A percentile compares a stretch with the other conserved stretches of the same genome.
These are phyloP conservation scores for Isatis lusitanica DNA, from an alignment of 441 rosid genomes.

Conservation along the genomic window DNA sequence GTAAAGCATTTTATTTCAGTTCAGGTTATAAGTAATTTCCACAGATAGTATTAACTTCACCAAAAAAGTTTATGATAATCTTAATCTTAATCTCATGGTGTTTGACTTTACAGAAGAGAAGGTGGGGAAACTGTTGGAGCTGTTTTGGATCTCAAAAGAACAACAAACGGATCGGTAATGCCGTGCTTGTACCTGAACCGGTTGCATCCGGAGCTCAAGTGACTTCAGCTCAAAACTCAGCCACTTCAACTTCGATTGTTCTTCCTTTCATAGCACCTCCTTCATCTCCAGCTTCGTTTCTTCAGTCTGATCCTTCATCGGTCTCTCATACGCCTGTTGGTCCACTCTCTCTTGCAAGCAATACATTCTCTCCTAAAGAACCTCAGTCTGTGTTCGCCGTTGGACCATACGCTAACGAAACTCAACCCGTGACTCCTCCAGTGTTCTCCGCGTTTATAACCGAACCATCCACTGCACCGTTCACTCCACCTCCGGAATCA, in stretches of 20 bases:
- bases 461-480: conserved; percentile 90
- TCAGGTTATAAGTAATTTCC: conserved; percentile 14
- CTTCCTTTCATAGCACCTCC: conserved; percentile 95
- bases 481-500: conserved; percentile 88
- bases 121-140: conserved; percentile 89
- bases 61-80: too few relatives aligned
- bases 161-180: conserved; percentile 81
- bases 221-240: conserved; percentile 45
- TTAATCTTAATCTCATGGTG: conserved; percentile 13
- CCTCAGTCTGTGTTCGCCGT: conserved; percentile 72
- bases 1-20: neutral
- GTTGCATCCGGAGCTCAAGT: conserved; percentile 46
- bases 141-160: conserved; percentile 83
- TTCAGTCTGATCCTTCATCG: conserved; percentile 87
- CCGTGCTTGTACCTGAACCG: conserved; percentile 73
- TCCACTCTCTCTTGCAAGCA: conserved; percentile 53
- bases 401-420: conserved; percentile 96
- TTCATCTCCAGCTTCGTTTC: conserved; percentile 92
- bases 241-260: conserved; percentile 51
- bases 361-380: conserved; percentile 64
- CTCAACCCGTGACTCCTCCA: conserved; percentile 92
- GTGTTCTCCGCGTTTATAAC: conserved; percentile 90
- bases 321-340: conserved; percentile 80
- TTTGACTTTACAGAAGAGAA: conserved; percentile 59
- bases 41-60: neutral